Percentiles rank a stretch among this genome's conserved stretches.
phyloP scores from a whole-genome alignment of 495 filamentous ascomycete genomes.

The Penicillium daleae region DNA sequence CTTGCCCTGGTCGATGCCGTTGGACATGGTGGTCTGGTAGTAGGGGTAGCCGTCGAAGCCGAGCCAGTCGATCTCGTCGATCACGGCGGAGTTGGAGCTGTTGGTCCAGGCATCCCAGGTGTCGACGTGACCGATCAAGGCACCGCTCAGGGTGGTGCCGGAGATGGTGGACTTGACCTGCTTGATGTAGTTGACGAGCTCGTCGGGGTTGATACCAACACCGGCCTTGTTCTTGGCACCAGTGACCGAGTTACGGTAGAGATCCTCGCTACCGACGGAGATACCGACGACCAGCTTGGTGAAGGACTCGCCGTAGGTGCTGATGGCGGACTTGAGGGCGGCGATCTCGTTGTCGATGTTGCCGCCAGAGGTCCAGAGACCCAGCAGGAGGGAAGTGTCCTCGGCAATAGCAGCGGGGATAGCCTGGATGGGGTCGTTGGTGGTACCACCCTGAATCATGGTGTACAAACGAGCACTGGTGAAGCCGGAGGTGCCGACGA shows the following conservation, averaged over 20 bases:
- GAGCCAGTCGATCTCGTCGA: conserved; percentile 72
- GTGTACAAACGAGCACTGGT: conserved; percentile 71
- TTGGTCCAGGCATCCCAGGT: conserved; percentile 90
- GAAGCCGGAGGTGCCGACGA: conserved; percentile 73
- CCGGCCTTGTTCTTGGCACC: conserved; percentile 57
- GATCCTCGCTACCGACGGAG: conserved; percentile 88
- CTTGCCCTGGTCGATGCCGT: conserved; percentile 64
- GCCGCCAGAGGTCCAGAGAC: conserved; percentile 76
- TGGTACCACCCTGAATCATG: conserved; percentile 63
- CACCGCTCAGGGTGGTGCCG: conserved; percentile 57
- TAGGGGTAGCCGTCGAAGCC: conserved; percentile 78
- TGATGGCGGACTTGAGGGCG: conserved; percentile 67
- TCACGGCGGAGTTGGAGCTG: conserved; percentile 68
- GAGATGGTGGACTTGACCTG: conserved; percentile 61
- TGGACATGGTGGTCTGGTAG: conserved; percentile 72
- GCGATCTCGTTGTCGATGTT: conserved; percentile 69
- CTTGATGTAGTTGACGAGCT: conserved; percentile 67
- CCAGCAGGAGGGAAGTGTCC: conserved; percentile 72
- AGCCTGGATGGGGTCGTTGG: conserved; percentile 63
- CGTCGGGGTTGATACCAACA: conserved; percentile 59
- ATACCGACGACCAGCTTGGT: conserved; percentile 74
- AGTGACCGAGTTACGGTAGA: conserved; percentile 76
- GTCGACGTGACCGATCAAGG: conserved; percentile 82
- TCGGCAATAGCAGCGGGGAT: conserved; percentile 81
- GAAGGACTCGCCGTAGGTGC: conserved; percentile 64